Conservation (phyloP, 116 monocot species). For the Cymodocea nodosa region DNA sequence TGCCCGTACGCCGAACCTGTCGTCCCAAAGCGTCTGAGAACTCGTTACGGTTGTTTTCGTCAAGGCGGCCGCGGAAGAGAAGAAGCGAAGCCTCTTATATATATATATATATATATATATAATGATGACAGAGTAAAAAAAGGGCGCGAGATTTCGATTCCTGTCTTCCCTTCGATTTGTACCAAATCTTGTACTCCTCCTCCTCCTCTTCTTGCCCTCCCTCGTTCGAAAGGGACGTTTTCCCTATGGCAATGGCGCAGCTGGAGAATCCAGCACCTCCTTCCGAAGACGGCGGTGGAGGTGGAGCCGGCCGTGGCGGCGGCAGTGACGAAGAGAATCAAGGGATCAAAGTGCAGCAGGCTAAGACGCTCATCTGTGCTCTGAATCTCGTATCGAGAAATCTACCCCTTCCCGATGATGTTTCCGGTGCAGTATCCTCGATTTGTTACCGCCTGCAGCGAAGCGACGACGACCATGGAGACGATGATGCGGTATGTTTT, state of each 20-base stretch:
- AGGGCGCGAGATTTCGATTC: too few species aligned
- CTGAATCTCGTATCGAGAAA: conserved; percentile 77
- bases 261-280: conserved; percentile 7
- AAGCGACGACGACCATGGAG: not conserved
- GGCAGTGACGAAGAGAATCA: not conserved
- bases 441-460: conserved; percentile 38
- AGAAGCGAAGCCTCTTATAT: too few species aligned
- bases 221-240: not conserved
- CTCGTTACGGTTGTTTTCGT: too few species aligned
- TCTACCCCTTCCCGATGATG: conserved; percentile 66
- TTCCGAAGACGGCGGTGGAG: not conserved
- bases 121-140: too few species aligned
- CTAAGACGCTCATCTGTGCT: conserved; percentile 71
- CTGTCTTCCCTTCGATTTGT: too few species aligned
- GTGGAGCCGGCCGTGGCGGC: conserved; percentile 1
- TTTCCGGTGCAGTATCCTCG: conserved; percentile 43
- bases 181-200: too few species aligned
- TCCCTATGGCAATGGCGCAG: conserved; percentile 7
- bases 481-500: not conserved
- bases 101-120: too few species aligned
- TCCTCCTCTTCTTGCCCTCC: too few species aligned
- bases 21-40: too few species aligned
- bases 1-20: too few species aligned
- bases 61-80: too few species aligned
- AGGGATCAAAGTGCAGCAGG: conserved; percentile 24